Base-by-base conservation (phyloP, 139 green algal genomes). In the Chlamydomonas sp. region DNA sequence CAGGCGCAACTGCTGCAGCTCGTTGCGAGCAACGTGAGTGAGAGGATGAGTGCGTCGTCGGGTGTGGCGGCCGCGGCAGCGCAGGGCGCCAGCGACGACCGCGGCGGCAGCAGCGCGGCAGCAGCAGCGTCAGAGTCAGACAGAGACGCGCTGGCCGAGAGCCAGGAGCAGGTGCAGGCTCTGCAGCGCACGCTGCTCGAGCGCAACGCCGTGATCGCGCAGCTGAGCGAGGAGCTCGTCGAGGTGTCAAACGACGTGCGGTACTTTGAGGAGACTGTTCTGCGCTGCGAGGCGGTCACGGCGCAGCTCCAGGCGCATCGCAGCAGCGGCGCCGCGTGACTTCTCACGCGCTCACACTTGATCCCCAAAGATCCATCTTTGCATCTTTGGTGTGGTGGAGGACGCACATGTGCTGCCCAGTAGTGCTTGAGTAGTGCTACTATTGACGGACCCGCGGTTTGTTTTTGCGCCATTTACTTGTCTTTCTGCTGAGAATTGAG, bases 201-300 rank as follows among this genome's bases (percentile, higher is more conserved):
- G 24, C 22, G 54, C 24, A 64, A 64, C 26, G 24, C 34, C 24
- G 26, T 64, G 22, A 20, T 64, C 6, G 24, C 30, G 54, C 54
- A 64, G 54, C 54, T 64, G 24, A 64, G 54, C 26, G 54, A 64
- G 54, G 54, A 64, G 54, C 26, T 64, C 24, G 54, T 64, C 8
- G 24, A 20, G 8, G 54, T 64, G 8, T 64, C 54, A 20, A 20
- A 64, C 34, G 54, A 64, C 22, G 16, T 64, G 54, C 54, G 26
- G 10, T 10, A 33, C 54, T 64, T 64, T 64, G 54, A 64, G 54
- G 54, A 22, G 34, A 64, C 54, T 20, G 54, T 64, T 30, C 16
- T 64, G 54, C 54, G 54, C 16, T 64, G 54, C 26, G 54, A 64
- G 26, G 54, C 54, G 16, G 26, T 26, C 30, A 33, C 54, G 22